Conservation (phyloP, 2,329 filamentous ascomycete genomes). For the Fusarium anguioides region DNA sequence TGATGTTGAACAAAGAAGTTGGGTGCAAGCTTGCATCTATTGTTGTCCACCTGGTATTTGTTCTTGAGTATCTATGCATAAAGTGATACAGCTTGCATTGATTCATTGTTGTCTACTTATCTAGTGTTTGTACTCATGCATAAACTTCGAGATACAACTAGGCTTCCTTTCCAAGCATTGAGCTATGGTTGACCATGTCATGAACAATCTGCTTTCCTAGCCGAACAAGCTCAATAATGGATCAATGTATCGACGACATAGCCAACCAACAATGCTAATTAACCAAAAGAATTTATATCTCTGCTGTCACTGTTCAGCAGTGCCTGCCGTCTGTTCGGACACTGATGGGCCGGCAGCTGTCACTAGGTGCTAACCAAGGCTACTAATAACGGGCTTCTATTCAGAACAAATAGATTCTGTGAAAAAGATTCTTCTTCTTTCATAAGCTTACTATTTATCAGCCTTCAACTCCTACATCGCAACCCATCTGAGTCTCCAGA, state of each 20-base stretch:
- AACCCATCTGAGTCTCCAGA: conserved; percentile 4
- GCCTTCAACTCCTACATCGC: neutral
- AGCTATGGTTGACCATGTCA: neutral
- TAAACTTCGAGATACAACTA: neutral
- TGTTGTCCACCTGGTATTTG: neutral
- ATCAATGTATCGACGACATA: neutral
- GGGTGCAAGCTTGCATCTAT: neutral
- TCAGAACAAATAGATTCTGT: conserved; percentile 8
- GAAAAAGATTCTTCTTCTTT: neutral
- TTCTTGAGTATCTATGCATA: neutral
- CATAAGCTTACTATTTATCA: neutral
- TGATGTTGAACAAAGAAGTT: conserved; percentile 17
- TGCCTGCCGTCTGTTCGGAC: neutral
- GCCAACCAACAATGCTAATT: neutral
- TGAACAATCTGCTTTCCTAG: neutral
- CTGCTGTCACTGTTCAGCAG: neutral
- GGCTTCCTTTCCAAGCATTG: neutral
- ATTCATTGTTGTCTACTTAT: too few relatives aligned
- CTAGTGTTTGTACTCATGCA: neutral
- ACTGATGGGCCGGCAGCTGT: neutral
- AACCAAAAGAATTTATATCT: neutral
- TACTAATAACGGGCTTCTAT: neutral
- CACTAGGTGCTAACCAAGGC: too few relatives aligned
- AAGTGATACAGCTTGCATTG: neutral
- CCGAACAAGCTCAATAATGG: neutral